These are phyloP conservation scores for Nadsonia commutata DNA, from an alignment of 1,139 yeast species.

Conservation along the genomic window DNA sequence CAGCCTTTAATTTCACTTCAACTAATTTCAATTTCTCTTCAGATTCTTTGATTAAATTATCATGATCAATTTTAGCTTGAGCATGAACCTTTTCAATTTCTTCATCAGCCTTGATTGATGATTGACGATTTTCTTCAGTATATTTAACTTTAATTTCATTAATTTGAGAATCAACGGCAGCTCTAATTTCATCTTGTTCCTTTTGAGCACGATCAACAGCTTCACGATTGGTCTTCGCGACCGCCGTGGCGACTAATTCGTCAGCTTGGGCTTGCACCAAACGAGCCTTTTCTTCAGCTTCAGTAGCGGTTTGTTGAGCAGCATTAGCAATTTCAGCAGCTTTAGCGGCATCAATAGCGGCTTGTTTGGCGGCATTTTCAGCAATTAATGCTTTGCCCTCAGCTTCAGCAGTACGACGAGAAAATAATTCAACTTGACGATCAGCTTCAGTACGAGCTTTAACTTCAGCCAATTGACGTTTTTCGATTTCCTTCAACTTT, in stretches of 20 bases:
- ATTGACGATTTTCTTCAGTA: background rate
- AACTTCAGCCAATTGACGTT: background rate
- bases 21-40: background rate
- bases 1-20: background rate
- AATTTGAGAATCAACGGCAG: slow-evolving; percentile 1
- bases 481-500: background rate
- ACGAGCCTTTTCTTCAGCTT: slow-evolving; percentile 17
- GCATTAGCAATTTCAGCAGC: slow-evolving; percentile 20
- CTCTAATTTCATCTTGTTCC: slow-evolving; percentile 3
- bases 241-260: slow-evolving; percentile 2
- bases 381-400: slow-evolving; percentile 1
- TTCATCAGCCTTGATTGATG: background rate
- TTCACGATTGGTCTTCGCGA: slow-evolving; percentile 2
- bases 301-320: slow-evolving; percentile 38
- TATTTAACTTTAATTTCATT: background rate
- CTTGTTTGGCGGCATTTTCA: slow-evolving; percentile 27
- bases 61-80: background rate
- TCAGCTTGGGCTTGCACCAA: slow-evolving; percentile 4
- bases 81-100: background rate
- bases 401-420: slow-evolving; percentile 5
- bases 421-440: slow-evolving; percentile 2
- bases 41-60: slow-evolving; percentile 2
- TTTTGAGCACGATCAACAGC: slow-evolving; percentile 3
- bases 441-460: slow-evolving; percentile 1
- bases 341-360: slow-evolving; percentile 30